Conservation (phyloP, 176 grass and related monocot genomes). For the Avena eriantha region DNA sequence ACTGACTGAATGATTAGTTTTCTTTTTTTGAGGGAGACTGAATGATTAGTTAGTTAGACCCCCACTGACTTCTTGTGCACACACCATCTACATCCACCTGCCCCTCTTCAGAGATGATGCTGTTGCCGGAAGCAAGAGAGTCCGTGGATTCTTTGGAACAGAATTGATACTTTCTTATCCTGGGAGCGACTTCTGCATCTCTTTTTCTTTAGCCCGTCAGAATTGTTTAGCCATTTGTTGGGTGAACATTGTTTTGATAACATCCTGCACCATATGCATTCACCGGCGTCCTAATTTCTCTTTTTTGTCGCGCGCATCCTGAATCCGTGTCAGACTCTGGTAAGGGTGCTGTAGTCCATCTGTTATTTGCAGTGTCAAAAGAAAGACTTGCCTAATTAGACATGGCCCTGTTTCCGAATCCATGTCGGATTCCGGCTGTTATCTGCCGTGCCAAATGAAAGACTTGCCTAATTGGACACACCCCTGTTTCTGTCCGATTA, state of each 20-base stretch:
- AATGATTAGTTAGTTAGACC: not conserved
- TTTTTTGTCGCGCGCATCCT: not conserved
- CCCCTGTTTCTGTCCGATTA: not conserved
- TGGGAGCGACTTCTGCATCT: not conserved
- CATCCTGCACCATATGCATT: not conserved
- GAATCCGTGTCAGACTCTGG: not conserved
- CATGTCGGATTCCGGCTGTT: not conserved
- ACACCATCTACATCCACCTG: not conserved
- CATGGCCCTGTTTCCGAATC: not conserved
- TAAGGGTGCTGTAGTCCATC: too few relatives aligned
- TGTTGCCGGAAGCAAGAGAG: not conserved
- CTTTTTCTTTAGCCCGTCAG: not conserved
- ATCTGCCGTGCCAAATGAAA: not conserved
- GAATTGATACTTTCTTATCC: conserved; percentile 15
- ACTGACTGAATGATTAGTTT: not conserved
- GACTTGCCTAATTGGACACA: not conserved
- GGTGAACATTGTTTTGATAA: not conserved
- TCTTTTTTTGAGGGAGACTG: too few relatives aligned
- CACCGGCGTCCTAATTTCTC: not conserved
- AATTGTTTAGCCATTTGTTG: conserved; percentile 1
- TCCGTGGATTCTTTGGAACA: not conserved
- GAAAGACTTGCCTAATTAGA: not conserved
- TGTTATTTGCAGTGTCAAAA: not conserved
- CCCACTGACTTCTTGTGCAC: not conserved
- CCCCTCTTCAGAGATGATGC: not conserved